Percentiles rank a stretch among this genome's conserved stretches.
phyloP scores from a whole-genome alignment of 2,329 filamentous ascomycete genomes.

The Hymenoscyphus infarciens region DNA sequence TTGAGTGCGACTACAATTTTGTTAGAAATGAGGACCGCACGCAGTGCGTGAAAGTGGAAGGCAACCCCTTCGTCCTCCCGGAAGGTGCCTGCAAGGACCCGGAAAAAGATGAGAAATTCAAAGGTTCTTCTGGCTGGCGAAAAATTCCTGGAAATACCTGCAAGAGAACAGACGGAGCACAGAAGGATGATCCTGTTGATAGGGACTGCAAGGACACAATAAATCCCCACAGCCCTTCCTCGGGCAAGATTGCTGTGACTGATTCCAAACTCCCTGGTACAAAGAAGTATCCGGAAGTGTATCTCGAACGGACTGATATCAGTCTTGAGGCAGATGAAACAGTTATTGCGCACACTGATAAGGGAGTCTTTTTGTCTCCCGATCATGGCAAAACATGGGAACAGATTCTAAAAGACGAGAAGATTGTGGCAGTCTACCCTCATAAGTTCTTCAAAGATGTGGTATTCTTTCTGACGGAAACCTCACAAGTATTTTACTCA shows the following conservation, averaged over 20 bases:
- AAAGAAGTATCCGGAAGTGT: slow-evolving; percentile 55
- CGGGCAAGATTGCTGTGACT: slow-evolving; percentile 62
- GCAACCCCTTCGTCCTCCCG: slow-evolving; percentile 59
- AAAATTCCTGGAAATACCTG: slow-evolving; percentile 83
- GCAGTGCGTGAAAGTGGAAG: slow-evolving; percentile 57
- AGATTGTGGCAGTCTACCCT: slow-evolving; percentile 67
- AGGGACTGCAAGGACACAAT: slow-evolving; percentile 67
- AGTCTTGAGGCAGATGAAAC: slow-evolving; percentile 69
- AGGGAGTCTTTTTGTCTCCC: slow-evolving; percentile 64
- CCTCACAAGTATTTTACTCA: slow-evolving; percentile 70
- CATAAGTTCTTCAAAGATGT: slow-evolving; percentile 80
- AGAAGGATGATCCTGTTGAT: slow-evolving; percentile 71
- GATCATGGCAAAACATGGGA: slow-evolving; percentile 90
- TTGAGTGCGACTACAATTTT: slow-evolving; percentile 97
- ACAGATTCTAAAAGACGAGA: slow-evolving; percentile 63
- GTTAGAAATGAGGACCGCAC: slow-evolving; percentile 60
- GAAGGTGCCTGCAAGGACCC: slow-evolving; percentile 65
- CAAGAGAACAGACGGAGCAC: slow-evolving; percentile 53
- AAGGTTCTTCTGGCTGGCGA: slow-evolving; percentile 85
- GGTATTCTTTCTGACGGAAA: slow-evolving; percentile 77
- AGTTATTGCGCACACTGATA: slow-evolving; percentile 49
- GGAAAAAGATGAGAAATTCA: slow-evolving; percentile 60
- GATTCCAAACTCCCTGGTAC: slow-evolving; percentile 61
- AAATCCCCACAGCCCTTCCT: slow-evolving; percentile 45
- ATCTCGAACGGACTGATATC: slow-evolving; percentile 72